Evolutionary conservation across 345 rosid genomes (phyloP), one percentile per base, ranked within the genome.

Genomic region (Lagerstroemia speciosa): DNA sequence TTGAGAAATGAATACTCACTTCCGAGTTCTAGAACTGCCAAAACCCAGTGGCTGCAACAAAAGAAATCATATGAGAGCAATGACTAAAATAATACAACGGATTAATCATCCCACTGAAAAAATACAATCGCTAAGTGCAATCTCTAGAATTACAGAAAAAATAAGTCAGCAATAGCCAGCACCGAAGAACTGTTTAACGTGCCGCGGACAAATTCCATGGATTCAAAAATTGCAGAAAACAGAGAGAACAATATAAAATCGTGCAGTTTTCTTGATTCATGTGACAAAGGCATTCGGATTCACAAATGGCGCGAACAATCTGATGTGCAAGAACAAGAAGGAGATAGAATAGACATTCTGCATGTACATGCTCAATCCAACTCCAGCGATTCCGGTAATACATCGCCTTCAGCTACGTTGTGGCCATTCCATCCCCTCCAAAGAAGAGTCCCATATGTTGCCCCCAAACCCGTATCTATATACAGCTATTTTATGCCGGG

Each of bases 11-110:
- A n/a, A 68, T 30, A 74, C 85, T 81, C 78, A 87, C 92, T 68
- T 83, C 57, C 68, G 85, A 68, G 75, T 43, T 58, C 72, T 71
- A 63, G 71, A 45, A 72, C 41, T 38, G 65, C 74, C 55, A 67
- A 77, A 78, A 20, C 84, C 83, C 53, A 72, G 31, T 22, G 86
- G 77, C 92, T 83, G 84, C 71, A 67, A 48, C 34, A 7, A 55
- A n/a, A 38, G 26, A 52, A 67, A 67, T 33, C 17, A 34, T 33
- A 33, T 10, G 14, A 48, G 32, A n/a, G 26, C 14, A 29, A 40
- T 34, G 24, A 65, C 38, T 14, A 1, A 38, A 33, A 61, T n/a
- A 30, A 50, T 3, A 50, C 11, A 22, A 17, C 6, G 57, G 17
- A 50, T 50, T 48, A 48, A 48, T 48, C 12, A 48, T 38, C 46